Evolutionary conservation across 805 yeast genomes (phyloP), one percentile per base, ranked within the genome.

Genomic region (Pichia rugopelliculosa): DNA sequence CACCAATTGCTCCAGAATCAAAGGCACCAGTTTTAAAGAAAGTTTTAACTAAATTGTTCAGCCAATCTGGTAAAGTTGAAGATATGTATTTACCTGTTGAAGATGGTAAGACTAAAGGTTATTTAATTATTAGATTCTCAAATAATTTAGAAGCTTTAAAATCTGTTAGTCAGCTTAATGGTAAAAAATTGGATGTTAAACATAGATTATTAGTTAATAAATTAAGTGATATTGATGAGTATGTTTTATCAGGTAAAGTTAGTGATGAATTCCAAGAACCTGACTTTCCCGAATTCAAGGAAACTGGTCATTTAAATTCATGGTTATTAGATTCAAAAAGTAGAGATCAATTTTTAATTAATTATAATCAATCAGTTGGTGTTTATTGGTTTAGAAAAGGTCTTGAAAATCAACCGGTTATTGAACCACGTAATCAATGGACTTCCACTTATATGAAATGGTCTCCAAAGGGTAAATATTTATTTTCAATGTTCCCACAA

Each of bases 301-400:
- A 84, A 53, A 79, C 85, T 51, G 95, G 89, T 42, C 87, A 87
- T 68, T 74, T 93, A 69, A 81, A 80, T 61, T 80, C 89, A 50
- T 95, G 98, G 98, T 77, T 93, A 63, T 82, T 84, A 59, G 99
- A 93, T 68, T 78, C 79, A 39, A 74, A 76, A 52, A 93, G 91
- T 37, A 83, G 98, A 65, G 99, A 93, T 66, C 98, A 93, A 74
- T 79, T 84, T 56, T 76, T 84, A 38, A 68, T 88, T 59, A 96
- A 88, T 67, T 77, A 75, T 58, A 84, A 81, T 41, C 95, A 89
- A 56, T 73, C 75, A 45, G 90, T 90, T 47, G 89, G 89, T 52
- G 82, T 90, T 38, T 82, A 77, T 69, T 93, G 97, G 97, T 82
- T 85, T 71, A 80, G 77, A 66, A 71, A 72, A 54, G 79, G 79